Evolutionary conservation across 176 grass and related monocot species (phyloP).

Genomic region (Microstegium vimineum): DNA sequence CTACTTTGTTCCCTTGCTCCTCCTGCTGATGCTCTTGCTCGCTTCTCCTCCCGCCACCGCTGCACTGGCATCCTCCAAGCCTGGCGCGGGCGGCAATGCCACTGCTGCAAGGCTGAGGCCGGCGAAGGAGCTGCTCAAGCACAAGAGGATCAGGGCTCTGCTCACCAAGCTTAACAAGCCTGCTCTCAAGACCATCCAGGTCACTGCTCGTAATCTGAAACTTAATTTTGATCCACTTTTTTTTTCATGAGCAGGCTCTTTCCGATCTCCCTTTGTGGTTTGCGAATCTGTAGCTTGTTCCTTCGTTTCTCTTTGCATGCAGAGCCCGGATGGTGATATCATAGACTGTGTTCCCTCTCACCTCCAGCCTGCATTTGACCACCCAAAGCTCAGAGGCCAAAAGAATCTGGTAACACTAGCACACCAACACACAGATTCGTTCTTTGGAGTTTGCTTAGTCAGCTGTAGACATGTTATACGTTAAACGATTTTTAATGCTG

Average conservation of each 20-base stretch:
- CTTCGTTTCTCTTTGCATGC: slow-evolving; percentile 9
- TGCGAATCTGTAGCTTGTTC: neutral
- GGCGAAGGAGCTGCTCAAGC: slow-evolving; percentile 32
- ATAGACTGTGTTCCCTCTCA: slow-evolving; percentile 76
- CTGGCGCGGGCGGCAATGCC: neutral
- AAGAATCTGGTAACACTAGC: slow-evolving; percentile 39
- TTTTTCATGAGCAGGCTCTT: neutral
- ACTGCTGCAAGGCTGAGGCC: slow-evolving; percentile 14
- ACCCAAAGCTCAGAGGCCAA: slow-evolving; percentile 46
- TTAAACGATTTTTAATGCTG: neutral
- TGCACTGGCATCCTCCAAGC: neutral
- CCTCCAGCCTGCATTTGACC: slow-evolving; percentile 71
- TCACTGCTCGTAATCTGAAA: neutral
- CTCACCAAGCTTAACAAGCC: slow-evolving; percentile 73
- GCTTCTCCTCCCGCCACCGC: neutral
- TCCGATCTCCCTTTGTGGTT: neutral
- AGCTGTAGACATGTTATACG: neutral
- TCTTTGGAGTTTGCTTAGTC: neutral
- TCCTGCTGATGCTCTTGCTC: slow-evolving; percentile 24
- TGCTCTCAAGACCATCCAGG: slow-evolving; percentile 71
- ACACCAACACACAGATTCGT: neutral
- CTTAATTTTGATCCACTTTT: neutral
- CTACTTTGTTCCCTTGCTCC: slow-evolving; percentile 52
- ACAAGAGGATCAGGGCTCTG: slow-evolving; percentile 47
- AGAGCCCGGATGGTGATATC: slow-evolving; percentile 73